phyloP scores from a whole-genome alignment of 192 early-diverging fungal genomes.

The Powellomyces hirtus region DNA sequence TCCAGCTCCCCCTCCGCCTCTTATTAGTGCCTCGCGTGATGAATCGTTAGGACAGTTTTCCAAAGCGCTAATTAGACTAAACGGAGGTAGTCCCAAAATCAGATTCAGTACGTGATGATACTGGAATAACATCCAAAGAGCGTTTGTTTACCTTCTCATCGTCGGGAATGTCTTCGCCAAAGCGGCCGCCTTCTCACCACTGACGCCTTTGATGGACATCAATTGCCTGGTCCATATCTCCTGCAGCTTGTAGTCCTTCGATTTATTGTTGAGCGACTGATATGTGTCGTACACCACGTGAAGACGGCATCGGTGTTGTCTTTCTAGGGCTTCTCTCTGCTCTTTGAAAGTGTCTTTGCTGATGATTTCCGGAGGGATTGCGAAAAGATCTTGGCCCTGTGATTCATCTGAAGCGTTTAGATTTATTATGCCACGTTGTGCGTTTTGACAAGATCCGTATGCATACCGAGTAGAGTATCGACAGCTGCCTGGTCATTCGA shows the following conservation, averaged over 20 bases:
- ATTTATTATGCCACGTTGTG: too few species aligned
- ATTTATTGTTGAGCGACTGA: slow-evolving; percentile 70
- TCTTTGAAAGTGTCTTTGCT: slow-evolving; percentile 13
- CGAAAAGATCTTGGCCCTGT: slow-evolving; percentile 25
- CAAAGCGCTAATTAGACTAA: slow-evolving; percentile 49
- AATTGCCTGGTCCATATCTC: slow-evolving; percentile 85
- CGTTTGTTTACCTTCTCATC: slow-evolving; percentile 40
- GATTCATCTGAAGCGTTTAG: not conserved
- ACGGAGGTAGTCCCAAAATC: not conserved
- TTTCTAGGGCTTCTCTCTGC: slow-evolving; percentile 18
- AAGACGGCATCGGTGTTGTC: slow-evolving; percentile 18
- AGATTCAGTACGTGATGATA: not conserved
- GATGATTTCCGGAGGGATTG: slow-evolving; percentile 11
- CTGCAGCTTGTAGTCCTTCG: slow-evolving; percentile 59
- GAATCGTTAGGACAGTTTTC: slow-evolving; percentile 34
- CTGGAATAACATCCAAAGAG: not conserved
- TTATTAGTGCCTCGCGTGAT: slow-evolving; percentile 49
- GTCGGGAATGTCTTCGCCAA: slow-evolving; percentile 71
- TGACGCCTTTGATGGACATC: slow-evolving; percentile 79
- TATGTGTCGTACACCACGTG: slow-evolving; percentile 70
- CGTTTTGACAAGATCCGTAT: not conserved
- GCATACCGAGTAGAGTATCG: not conserved
- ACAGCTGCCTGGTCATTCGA: slow-evolving; percentile 56
- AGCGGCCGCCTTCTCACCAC: slow-evolving; percentile 79
- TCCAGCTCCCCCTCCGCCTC: slow-evolving; percentile 32